Conservation (phyloP, 2,329 filamentous ascomycete genomes). For the Colletotrichum melonis region DNA sequence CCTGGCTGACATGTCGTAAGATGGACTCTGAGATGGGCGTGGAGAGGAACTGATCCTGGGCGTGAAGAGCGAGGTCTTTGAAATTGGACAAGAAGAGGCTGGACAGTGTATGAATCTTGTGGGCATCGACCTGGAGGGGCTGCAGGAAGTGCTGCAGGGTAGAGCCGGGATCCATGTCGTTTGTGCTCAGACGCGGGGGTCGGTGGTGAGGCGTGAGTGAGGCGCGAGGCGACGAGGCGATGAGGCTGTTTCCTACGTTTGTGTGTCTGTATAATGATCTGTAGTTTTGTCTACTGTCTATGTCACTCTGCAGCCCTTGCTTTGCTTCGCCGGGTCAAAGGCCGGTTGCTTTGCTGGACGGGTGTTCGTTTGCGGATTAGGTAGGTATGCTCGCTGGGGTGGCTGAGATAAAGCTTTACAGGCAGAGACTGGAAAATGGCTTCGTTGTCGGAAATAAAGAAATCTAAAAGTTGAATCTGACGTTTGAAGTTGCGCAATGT, state of each 20-base stretch:
- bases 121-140: conserved; percentile 61
- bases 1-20: conserved; percentile 57
- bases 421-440: neutral
- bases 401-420: neutral
- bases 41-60: conserved; percentile 66
- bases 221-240: too few species aligned
- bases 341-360: neutral
- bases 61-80: conserved; percentile 61
- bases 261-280: neutral
- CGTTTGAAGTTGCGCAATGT: neutral
- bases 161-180: conserved; percentile 29
- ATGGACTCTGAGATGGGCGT: conserved; percentile 72
- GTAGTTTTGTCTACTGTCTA: neutral
- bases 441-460: neutral
- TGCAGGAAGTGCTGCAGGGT: conserved; percentile 56
- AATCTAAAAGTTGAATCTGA: neutral
- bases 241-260: neutral
- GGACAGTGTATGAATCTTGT: conserved; percentile 59
- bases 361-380: neutral
- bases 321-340: neutral
- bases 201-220: neutral
- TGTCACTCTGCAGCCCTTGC: neutral
- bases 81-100: conserved; percentile 60
- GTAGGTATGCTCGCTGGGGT: neutral
- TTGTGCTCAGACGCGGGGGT: neutral